Base-by-base conservation (phyloP, 2,329 filamentous ascomycete species). In the Volutella citrinella region DNA sequence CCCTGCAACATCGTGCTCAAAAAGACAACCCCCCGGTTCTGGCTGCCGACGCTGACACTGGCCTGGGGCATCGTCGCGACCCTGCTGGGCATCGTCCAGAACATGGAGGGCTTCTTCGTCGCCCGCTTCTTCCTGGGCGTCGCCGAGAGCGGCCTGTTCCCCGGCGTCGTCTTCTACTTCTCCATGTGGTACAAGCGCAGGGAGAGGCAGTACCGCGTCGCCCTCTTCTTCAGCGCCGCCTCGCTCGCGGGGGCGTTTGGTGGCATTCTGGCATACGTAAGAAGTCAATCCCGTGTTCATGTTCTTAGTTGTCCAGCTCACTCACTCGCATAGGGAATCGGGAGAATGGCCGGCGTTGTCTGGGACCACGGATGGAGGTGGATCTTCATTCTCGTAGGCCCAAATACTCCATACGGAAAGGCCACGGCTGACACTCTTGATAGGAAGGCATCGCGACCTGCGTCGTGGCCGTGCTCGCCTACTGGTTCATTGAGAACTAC, bases 401-500 rank as follows among this genome's bases (percentile, higher is more conserved):
- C 1, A 7, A 9, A 2, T 4, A 9, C 0, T 5, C 5, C 6
- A 7, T 1, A 1, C 12, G 5, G 6, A 7, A 4, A 4, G 20
- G 12, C 20, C 20, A 22, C 20, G 20, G 20, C 14, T 10, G 71
- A 74, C 4, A 76, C 69, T 5, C n/a, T 2, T 10, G n/a, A 5
- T 12, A 69, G 65, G 77, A 80, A 48, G 77, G 76, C 3, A 66
- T 78, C 4, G 67, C 66, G 2, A 79, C 75, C 0, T 69, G 78
- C 0, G 25, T 77, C 1, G 65, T 80, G 0, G 65, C 74, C 1
- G 34, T 70, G 10, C 55, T 54, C 7, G 62, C 72, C 9, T 75
- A 76, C 55, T 76, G 69, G 54, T 79, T 84, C 55, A 75, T 85
- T n/a, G 69, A 80, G 33, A 82, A 85, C 56, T 82, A 81, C 36